Conservation (phyloP, 1,284 basidiomycete species). For the Puccinia coronata region DNA sequence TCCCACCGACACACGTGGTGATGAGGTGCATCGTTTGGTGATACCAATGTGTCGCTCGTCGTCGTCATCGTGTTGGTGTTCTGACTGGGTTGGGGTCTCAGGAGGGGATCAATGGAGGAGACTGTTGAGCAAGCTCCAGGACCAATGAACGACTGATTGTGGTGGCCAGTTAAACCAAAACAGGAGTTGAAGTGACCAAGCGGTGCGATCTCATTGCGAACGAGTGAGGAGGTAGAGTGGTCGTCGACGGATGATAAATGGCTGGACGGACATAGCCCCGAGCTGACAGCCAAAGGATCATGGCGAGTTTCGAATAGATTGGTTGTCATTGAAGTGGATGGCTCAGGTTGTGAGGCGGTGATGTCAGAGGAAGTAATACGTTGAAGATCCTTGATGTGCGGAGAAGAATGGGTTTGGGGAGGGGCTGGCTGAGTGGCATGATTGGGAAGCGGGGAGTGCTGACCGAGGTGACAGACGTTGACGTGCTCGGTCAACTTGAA, state of each 20-base stretch:
- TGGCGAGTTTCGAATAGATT: not conserved
- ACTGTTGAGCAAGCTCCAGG: not conserved
- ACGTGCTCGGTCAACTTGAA: slow-evolving; percentile 23
- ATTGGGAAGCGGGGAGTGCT: not conserved
- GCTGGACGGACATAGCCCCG: not conserved
- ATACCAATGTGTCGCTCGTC: not conserved
- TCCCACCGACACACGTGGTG: slow-evolving; percentile 35
- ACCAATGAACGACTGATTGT: not conserved
- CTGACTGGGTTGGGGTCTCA: not conserved
- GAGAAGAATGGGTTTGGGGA: not conserved
- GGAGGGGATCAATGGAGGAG: not conserved
- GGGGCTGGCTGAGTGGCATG: not conserved
- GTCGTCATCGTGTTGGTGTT: not conserved
- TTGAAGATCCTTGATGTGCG: not conserved
- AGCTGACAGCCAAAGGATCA: not conserved
- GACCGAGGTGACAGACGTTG: slow-evolving; percentile 35
- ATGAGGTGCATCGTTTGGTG: not conserved
- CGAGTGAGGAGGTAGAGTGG: not conserved
- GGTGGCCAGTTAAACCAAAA: not conserved
- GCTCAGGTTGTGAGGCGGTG: slow-evolving; percentile 5
- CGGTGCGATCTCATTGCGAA: not conserved
- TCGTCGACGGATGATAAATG: slow-evolving; percentile 5
- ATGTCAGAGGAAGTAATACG: not conserved
- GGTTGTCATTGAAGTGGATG: not conserved
- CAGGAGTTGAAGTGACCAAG: slow-evolving; percentile 9